phyloP scores from a whole-genome alignment of 441 rosid species.

The Erodium chrysanthum region DNA sequence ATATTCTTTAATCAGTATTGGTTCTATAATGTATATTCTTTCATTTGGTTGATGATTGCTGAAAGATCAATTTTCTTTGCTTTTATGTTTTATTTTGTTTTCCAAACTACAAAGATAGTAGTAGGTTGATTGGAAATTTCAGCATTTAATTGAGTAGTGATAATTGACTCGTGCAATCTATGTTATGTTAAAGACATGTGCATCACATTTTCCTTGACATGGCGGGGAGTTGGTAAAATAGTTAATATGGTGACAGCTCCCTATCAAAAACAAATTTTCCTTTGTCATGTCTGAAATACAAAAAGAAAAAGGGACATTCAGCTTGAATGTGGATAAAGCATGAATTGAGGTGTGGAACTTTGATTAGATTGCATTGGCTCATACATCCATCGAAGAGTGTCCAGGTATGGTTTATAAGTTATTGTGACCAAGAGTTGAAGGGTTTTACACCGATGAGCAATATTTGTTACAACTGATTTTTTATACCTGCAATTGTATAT shows the following conservation, averaged over 20 bases:
- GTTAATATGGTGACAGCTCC: background rate
- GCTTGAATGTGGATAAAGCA: background rate
- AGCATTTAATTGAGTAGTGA: background rate
- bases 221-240: background rate
- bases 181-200: background rate
- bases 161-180: background rate
- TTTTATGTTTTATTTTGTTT: background rate
- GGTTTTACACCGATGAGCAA: no score
- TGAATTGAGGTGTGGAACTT: background rate
- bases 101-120: background rate
- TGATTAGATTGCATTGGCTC: background rate
- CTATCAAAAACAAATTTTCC: no score
- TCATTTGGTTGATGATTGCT: background rate
- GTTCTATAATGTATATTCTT: background rate
- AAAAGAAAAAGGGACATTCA: background rate
- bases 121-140: background rate
- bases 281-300: background rate
- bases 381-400: background rate
- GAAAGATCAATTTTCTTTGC: background rate
- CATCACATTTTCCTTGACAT: background rate
- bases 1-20: background rate
- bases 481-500: no score
- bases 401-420: background rate
- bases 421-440: background rate
- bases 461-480: no score